These are phyloP conservation scores for Debaryomyces tyrocola DNA, from an alignment of 805 yeast species.

Conservation along the genomic window DNA sequence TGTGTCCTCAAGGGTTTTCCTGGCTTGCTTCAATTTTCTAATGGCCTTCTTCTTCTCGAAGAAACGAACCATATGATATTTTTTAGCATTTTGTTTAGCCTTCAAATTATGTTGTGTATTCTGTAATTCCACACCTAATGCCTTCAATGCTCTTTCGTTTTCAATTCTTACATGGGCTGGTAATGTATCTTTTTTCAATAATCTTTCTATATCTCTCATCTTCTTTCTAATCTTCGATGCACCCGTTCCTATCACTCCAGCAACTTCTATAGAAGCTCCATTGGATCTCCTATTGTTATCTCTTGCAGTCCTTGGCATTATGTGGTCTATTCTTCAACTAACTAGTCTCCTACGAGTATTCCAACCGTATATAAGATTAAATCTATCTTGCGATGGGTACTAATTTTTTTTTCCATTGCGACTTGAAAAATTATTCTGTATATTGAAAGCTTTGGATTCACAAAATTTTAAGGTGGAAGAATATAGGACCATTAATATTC, in stretches of 20 bases:
- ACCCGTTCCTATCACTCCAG: constrained; percentile 32
- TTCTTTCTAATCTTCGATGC: constrained; percentile 70
- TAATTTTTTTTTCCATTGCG: not conserved
- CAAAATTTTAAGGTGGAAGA: not conserved
- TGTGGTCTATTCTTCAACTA: not conserved
- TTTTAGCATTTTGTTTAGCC: constrained; percentile 57
- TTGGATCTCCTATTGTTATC: constrained; percentile 10
- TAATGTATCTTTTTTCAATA: constrained; percentile 57
- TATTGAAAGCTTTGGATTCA: not conserved
- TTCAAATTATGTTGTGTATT: constrained; percentile 44
- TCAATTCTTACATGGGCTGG: constrained; percentile 66
- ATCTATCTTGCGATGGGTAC: not conserved
- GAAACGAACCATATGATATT: constrained; percentile 91
- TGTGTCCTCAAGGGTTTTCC: constrained; percentile 36
- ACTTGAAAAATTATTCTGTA: not conserved
- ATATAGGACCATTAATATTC: not conserved
- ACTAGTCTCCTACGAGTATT: not conserved
- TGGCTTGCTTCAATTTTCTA: constrained; percentile 61
- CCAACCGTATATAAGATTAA: not conserved
- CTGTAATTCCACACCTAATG: constrained; percentile 58
- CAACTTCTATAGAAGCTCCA: constrained; percentile 24
- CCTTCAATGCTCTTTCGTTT: constrained; percentile 74
- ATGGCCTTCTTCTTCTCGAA: constrained; percentile 86
- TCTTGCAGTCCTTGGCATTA: constrained; percentile 19
- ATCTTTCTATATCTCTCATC: constrained; percentile 81